phyloP scores from a whole-genome alignment of 768 basidiomycete species.

The Hirschioporus abietinus region DNA sequence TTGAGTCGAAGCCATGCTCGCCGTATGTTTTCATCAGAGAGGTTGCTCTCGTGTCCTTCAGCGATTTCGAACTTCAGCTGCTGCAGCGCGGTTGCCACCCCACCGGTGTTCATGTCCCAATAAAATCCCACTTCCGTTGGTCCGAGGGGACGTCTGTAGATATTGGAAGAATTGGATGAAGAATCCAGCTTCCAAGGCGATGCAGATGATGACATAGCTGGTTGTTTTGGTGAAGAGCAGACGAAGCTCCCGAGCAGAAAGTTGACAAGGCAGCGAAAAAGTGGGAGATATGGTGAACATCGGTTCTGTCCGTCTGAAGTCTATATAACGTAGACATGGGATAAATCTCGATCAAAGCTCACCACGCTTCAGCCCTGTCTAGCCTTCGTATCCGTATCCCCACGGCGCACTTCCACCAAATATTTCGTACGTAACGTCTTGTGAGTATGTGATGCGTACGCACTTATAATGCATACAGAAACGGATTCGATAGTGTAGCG shows the following conservation, averaged over 20 bases:
- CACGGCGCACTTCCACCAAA: not conserved
- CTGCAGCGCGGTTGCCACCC: conserved; percentile 40
- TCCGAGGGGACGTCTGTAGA: conserved; percentile 35
- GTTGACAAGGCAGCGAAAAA: not conserved
- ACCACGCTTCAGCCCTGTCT: not conserved
- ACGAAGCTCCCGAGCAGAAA: not conserved
- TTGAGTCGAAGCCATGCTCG: conserved; percentile 45
- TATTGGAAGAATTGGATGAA: conserved; percentile 2
- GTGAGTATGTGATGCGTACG: not conserved
- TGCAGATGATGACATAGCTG: not conserved
- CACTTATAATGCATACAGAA: not conserved
- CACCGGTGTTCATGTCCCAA: conserved; percentile 34
- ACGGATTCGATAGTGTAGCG: not conserved
- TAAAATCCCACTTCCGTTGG: conserved; percentile 35
- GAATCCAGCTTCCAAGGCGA: not conserved
- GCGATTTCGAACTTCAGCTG: conserved; percentile 27
- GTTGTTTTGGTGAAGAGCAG: not conserved
- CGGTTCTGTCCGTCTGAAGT: not conserved
- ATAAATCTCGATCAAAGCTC: not conserved
- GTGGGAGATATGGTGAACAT: not conserved
- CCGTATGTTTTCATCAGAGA: conserved; percentile 30
- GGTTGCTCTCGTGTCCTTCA: conserved; percentile 15
- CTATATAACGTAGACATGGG: not conserved
- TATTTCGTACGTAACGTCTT: not conserved
- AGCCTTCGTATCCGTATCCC: not conserved